phyloP scores from a whole-genome alignment of 208 protist genomes.

The Trypanosoma rangeli region DNA sequence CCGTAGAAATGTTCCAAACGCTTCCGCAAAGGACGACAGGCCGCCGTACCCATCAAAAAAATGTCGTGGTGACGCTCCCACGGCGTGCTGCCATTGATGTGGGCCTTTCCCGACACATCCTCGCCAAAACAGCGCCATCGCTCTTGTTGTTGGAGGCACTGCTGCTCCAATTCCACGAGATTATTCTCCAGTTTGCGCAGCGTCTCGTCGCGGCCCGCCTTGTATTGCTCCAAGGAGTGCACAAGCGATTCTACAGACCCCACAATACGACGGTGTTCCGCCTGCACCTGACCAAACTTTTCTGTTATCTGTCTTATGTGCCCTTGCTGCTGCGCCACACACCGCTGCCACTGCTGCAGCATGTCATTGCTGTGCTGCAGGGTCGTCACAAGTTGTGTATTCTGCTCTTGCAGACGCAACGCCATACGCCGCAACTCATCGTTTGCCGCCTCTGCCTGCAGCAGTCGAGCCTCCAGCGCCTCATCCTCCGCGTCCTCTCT shows the following conservation, averaged over 20 bases:
- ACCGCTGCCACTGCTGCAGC: not conserved
- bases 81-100: not conserved
- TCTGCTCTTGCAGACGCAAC: not conserved
- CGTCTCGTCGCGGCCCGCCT: constrained; percentile 5
- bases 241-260: constrained; percentile 14
- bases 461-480: constrained; percentile 20
- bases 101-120: too few species aligned
- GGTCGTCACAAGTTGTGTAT: not conserved
- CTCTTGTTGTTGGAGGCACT: not conserved
- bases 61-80: constrained; percentile 1
- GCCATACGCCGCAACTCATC: not conserved
- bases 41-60: not conserved
- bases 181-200: constrained; percentile 10
- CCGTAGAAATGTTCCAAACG: constrained; percentile 33
- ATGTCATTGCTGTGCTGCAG: not conserved
- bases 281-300: constrained; percentile 6
- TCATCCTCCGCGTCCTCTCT: constrained; percentile 19
- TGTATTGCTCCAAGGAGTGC: constrained; percentile 15
- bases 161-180: constrained; percentile 13
- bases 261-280: constrained; percentile 4
- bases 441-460: constrained; percentile 8
- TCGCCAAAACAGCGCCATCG: not conserved
- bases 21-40: constrained; percentile 4
- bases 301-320: constrained; percentile 5
- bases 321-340: constrained; percentile 8